Base-by-base conservation (phyloP, 2,329 filamentous ascomycete species). In the Pseudohalonectria lignicola region DNA sequence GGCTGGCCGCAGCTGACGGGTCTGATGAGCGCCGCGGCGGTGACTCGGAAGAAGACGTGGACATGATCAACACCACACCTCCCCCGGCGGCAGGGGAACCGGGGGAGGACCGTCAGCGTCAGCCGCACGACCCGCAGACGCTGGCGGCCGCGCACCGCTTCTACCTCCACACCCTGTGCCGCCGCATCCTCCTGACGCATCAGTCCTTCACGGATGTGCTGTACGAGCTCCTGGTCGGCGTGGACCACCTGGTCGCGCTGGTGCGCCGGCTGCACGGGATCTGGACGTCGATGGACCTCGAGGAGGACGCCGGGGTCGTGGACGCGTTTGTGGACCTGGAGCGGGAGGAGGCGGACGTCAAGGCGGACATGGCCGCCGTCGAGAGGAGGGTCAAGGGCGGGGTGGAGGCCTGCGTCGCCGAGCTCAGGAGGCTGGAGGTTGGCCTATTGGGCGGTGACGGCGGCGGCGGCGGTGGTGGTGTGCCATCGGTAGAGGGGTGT, bases 231-330 rank as follows among this genome's bases (percentile, higher is more conserved):
- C 72, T 87, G 25, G 70, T 76, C 17, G 76, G 84, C 49, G 74
- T 86, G n/a, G 88, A 95, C 57, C 81, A 82, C 47, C 77, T 94
- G 10, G 77, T 86, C 19, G 81, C 85, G 0, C 76, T 87, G 29
- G 73, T 92, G 33, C 72, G 77, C 37, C 82, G 86, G 3, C 69
- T 94, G 1, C 79, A 92, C 45, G 69, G 67, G 2, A 76, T 92
- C 36, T 92, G 88, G 67, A 74, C 76, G 15, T 79, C 82, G 1
- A 68, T 86, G 26, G 87, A 94, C 54, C 71, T 93, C 0, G 85
- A 94, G 56, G 71, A 75, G 4, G 86, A 94, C 49, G 81, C 86
- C 40, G 86, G 85, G 5, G 83, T 92, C 1, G 76, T 88, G 4
- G 85, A 86, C 52, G 76, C 79, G 0, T 79, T 82, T 51, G 71